These are phyloP conservation scores for Vararia minispora DNA, from an alignment of 768 basidiomycete genomes.

Conservation along the genomic window DNA sequence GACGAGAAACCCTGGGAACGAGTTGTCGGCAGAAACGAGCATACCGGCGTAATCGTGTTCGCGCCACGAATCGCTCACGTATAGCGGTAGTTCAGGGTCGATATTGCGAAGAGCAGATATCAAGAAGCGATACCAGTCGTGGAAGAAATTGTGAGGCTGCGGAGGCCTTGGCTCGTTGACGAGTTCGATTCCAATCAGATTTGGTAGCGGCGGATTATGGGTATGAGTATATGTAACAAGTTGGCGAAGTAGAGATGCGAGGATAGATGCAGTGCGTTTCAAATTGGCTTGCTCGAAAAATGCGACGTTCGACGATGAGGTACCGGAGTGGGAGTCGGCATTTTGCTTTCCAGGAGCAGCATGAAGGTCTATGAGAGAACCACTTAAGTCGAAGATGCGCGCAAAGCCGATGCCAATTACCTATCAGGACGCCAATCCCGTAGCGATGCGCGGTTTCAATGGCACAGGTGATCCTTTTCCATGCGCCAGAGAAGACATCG, in stretches of 20 bases:
- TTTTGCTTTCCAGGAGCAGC: constrained; percentile 73
- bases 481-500: constrained; percentile 50
- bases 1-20: constrained; percentile 27
- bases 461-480: constrained; percentile 48
- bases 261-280: constrained; percentile 34
- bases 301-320: constrained; percentile 33
- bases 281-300: constrained; percentile 41
- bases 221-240: constrained; percentile 24
- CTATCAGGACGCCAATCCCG: constrained; percentile 66
- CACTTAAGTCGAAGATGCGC: constrained; percentile 6
- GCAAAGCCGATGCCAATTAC: constrained; percentile 24
- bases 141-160: constrained; percentile 27
- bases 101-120: constrained; percentile 41
- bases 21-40: constrained; percentile 4
- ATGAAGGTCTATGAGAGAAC: constrained; percentile 44
- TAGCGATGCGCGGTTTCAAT: constrained; percentile 43
- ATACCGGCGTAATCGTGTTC: constrained; percentile 45
- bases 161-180: constrained; percentile 48
- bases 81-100: constrained; percentile 51
- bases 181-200: constrained; percentile 46
- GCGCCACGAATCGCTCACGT: constrained; percentile 70
- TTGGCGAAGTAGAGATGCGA: constrained; percentile 31
- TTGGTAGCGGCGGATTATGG: constrained; percentile 26
- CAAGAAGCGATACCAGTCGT: constrained; percentile 58
- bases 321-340: constrained; percentile 53